Base-by-base conservation (phyloP, 2,329 filamentous ascomycete species). In the Ceratocystis smalleyi region DNA sequence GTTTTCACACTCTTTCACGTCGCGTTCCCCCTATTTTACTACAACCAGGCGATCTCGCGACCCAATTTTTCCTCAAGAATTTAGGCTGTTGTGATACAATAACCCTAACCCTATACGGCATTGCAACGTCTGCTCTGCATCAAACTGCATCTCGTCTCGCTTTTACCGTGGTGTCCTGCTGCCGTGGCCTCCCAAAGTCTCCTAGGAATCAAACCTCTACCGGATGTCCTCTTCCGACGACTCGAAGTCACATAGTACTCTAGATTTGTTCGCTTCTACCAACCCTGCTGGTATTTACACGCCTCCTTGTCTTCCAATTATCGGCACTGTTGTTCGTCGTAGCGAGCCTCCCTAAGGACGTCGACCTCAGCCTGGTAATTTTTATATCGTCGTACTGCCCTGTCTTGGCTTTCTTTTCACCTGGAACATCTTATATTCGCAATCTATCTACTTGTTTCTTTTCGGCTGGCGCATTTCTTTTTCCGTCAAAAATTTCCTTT, bases 331-430 rank as follows among this genome's bases (percentile, higher is more conserved):
- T 45, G 55, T 51, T 43, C 49, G 49, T 27, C 59, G 35, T 51
- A 62, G 49, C 35, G 55, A 65, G 49, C 64, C 64, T 59, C 64
- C 64, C 59, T 65, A 65, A 65, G 27, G 49, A 45, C 32, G 17
- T 49, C 22, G 19, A 27, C 24, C 15, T 27, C 59, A 32, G 27
- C 40, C 59, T 61, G 40, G 22, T 12, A 6, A 27, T 10, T 27
- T 27, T n/a, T 61, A 12, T 10, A 17, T 45, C 19, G 8, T 27
- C 19, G 2, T n/a, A 43, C 15, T 19, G 6, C 4, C n/a, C 15
- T 22, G 5, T 35, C 59, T 49, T 4, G 17, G 27, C 27, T 43
- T 17, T 27, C 17, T 43, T 24, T 30, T 17, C 15, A 15, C 35
- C 8, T 5, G 35, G 10, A 40, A 40, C 0, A 4, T 40, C 10